Evolutionary conservation across 1,284 basidiomycete species (phyloP).

Genomic region (Pholiota adiposa): DNA sequence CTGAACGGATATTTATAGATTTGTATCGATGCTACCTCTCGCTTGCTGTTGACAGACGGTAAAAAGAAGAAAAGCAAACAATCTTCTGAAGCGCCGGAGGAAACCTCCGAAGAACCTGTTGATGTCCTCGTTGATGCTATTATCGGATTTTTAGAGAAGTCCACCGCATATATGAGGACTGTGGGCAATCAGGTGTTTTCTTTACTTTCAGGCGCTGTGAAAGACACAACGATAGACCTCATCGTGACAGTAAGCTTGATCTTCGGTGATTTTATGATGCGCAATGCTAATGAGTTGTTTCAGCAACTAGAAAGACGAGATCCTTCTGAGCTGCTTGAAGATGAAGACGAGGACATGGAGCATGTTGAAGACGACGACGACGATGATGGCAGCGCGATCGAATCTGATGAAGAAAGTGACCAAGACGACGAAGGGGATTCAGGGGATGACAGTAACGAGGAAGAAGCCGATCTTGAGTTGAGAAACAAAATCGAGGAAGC

Average conservation of each 20-base stretch:
- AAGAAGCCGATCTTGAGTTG: slow-evolving; percentile 71
- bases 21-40: slow-evolving; percentile 54
- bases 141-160: slow-evolving; percentile 87
- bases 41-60: slow-evolving; percentile 51
- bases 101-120: slow-evolving; percentile 58
- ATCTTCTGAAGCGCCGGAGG: slow-evolving; percentile 32
- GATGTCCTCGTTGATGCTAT: slow-evolving; percentile 89
- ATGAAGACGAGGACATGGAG: slow-evolving; percentile 39
- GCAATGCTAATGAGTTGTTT: slow-evolving; percentile 2
- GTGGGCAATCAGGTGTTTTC: slow-evolving; percentile 86
- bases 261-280: slow-evolving; percentile 1
- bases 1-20: slow-evolving; percentile 37
- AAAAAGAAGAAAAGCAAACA: slow-evolving; percentile 52
- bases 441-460: slow-evolving; percentile 52
- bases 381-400: slow-evolving; percentile 36
- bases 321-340: slow-evolving; percentile 58
- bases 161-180: slow-evolving; percentile 82
- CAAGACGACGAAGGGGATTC: slow-evolving; percentile 44
- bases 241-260: slow-evolving; percentile 74
- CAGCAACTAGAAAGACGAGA: slow-evolving; percentile 84
- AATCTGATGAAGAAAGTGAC: slow-evolving; percentile 48
- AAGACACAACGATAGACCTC: slow-evolving; percentile 80
- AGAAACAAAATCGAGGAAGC: slow-evolving; percentile 80
- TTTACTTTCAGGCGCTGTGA: slow-evolving; percentile 71
- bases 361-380: slow-evolving; percentile 28